Evolutionary conservation across 2,329 filamentous ascomycete genomes (phyloP).

Genomic region (Aspergillus sp.): DNA sequence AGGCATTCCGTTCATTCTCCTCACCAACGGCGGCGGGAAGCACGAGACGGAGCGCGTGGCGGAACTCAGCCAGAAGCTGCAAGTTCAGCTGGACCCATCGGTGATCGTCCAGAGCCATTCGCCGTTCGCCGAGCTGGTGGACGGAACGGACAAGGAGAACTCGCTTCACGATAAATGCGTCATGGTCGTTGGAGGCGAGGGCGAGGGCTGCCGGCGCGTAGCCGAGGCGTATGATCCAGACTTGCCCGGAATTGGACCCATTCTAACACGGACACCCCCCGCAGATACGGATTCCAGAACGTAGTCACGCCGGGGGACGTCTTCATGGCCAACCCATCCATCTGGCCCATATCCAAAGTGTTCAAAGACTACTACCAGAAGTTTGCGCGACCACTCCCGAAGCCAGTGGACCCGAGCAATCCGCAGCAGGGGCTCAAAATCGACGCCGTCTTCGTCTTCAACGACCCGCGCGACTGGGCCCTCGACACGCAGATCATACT

Average conservation of each 20-base stretch:
- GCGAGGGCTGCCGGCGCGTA: conserved; percentile 58
- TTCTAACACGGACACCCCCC: too few species aligned
- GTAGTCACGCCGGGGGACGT: conserved; percentile 84
- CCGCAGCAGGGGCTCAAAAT: conserved; percentile 57
- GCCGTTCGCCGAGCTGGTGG: conserved; percentile 65
- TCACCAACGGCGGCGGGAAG: conserved; percentile 92
- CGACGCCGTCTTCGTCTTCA: conserved; percentile 87
- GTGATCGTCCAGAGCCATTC: conserved; percentile 88
- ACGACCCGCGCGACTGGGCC: conserved; percentile 93
- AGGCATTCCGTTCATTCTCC: conserved; percentile 79
- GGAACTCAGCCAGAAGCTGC: conserved; percentile 58
- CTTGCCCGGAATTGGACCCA: too few species aligned
- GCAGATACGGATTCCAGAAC: conserved; percentile 62
- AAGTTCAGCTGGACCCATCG: conserved; percentile 53
- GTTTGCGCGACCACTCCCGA: conserved; percentile 28
- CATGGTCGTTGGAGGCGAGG: conserved; percentile 62
- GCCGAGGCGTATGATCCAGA: conserved; percentile 59
- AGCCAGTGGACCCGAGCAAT: conserved; percentile 29
- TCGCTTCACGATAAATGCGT: conserved; percentile 57
- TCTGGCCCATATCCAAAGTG: conserved; percentile 75
- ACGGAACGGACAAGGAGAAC: conserved; percentile 45
- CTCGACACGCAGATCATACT: conserved; percentile 76
- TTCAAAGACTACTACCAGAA: conserved; percentile 53
- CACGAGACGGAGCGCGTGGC: conserved; percentile 63
- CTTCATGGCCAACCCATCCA: conserved; percentile 58